Conservation (phyloP, 805 yeast species). For the Teunomyces gatunensis region DNA sequence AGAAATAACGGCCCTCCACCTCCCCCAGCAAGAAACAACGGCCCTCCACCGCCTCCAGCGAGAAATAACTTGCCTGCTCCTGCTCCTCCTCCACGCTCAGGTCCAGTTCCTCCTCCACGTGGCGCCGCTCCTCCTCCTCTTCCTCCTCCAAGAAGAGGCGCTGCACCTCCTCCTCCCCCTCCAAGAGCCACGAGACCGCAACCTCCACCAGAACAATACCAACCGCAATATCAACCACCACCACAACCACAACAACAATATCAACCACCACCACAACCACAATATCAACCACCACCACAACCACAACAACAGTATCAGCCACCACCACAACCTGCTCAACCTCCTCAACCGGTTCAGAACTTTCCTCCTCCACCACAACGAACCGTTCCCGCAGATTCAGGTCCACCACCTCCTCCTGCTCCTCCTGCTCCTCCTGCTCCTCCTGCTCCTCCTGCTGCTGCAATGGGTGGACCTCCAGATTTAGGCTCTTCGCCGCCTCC, state of each 20-base stretch:
- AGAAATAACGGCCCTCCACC: conserved; percentile 12
- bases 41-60: conserved; percentile 19
- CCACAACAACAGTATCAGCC: conserved; percentile 12
- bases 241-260: conserved; percentile 15
- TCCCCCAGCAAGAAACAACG: conserved; percentile 15
- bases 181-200: conserved; percentile 18
- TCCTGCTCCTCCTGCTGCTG: conserved; percentile 21
- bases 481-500: conserved; percentile 25
- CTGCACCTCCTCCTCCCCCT: conserved; percentile 15
- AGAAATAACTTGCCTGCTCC: conserved; percentile 20
- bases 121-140: conserved; percentile 27
- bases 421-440: background rate
- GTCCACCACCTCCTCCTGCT: conserved; percentile 3
- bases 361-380: conserved; percentile 11
- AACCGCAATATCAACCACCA: conserved; percentile 13
- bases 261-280: conserved; percentile 19
- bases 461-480: conserved; percentile 28
- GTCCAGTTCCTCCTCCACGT: conserved; percentile 16
- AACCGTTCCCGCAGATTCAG: conserved; percentile 11
- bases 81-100: conserved; percentile 26
- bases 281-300: conserved; percentile 14
- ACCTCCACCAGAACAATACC: background rate
- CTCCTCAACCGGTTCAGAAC: conserved; percentile 13
- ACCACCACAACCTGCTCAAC: conserved; percentile 6
- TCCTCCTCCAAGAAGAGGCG: conserved; percentile 22